phyloP scores from a whole-genome alignment of 2,329 filamentous ascomycete genomes.

The Fusarium liriodendri region DNA sequence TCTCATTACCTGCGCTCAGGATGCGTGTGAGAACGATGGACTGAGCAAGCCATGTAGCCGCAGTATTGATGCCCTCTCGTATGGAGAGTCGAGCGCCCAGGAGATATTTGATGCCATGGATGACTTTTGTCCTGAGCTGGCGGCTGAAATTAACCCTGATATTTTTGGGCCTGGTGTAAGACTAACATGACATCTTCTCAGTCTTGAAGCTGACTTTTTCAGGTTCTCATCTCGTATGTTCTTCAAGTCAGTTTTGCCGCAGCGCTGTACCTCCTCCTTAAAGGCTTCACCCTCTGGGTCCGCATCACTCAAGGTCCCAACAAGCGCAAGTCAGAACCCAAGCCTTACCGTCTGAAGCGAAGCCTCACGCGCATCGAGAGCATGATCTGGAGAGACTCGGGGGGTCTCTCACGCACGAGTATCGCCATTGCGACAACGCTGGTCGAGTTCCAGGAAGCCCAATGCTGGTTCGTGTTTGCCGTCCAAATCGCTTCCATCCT shows the following conservation, averaged over 20 bases:
- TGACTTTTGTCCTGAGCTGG: conserved; percentile 50
- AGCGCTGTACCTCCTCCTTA: conserved; percentile 48
- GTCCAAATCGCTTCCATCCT: conserved; percentile 55
- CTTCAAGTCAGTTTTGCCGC: conserved; percentile 52
- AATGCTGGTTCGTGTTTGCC: conserved; percentile 54
- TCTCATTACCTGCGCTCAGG: conserved; percentile 50
- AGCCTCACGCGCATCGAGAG: conserved; percentile 50
- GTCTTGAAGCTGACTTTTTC: background rate
- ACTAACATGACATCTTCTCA: background rate
- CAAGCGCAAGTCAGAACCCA: conserved; percentile 29
- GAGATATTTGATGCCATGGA: conserved; percentile 50
- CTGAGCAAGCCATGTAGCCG: conserved; percentile 47
- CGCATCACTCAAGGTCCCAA: conserved; percentile 45
- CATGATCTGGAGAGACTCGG: conserved; percentile 52
- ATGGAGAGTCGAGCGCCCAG: conserved; percentile 39
- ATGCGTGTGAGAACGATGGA: conserved; percentile 49
- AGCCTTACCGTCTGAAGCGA: conserved; percentile 42
- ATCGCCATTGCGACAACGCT: conserved; percentile 54
- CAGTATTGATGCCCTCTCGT: conserved; percentile 43
- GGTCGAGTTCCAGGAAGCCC: conserved; percentile 55
- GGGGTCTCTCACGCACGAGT: conserved; percentile 51
- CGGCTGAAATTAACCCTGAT: conserved; percentile 53
- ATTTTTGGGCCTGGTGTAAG: conserved; percentile 54
- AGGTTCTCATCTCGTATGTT: conserved; percentile 54
- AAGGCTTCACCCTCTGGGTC: conserved; percentile 51